Base-by-base conservation (phyloP, 129 eudicot genomes). In the Heracleum sosnowskyi region DNA sequence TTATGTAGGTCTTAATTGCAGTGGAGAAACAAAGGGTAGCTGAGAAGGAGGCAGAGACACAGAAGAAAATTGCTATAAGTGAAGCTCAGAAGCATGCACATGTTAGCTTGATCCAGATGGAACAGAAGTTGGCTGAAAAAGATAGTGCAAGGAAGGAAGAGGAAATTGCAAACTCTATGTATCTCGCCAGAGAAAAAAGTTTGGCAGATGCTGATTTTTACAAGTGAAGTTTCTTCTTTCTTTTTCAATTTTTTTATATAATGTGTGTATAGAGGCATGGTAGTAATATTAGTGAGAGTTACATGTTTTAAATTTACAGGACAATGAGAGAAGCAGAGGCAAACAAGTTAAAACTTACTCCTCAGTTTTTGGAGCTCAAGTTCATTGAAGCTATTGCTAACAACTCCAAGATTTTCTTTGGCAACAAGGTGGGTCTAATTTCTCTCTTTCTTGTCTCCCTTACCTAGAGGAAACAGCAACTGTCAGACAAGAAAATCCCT, bases 1-100 rank as follows among this genome's bases (percentile, higher is more conserved):
- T 22, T 12, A 44, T 81, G 22, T 78, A 94, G 98, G 98, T 89
- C 41, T 83, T 94, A 87, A 90, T 94, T 36, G 88, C 98, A 5
- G 81, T 94, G 68, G 98, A 94, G 87, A 91, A 81, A 83, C 98
- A 94, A 77, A 87, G 81, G 80, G 98, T 94, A 77, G 86, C 93
- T 12, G 98, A 94, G 91, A 94, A 94, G 80, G 97, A 94, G 84
- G 98, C 98, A 29, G 98, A 94, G 83, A 94, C 98, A 36, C 93
- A 89, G 77, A 89, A 89, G 85, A 94, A 94, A 86, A 88, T 94
- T 79, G 98, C 98, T 62, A 83, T 93, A 47, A 88, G 91, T 64
- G 98, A 93, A 81, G 98, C 98, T 22, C 90, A 91, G 89, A 91
- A 89, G 82, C 33, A 91, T 80, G 97, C 98, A 72, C 88, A 84